Percentiles rank a stretch among this genome's conserved stretches.
These are phyloP conservation scores for Begonia loranthoides DNA, from an alignment of 306 rosid genomes.

Conservation along the genomic window DNA sequence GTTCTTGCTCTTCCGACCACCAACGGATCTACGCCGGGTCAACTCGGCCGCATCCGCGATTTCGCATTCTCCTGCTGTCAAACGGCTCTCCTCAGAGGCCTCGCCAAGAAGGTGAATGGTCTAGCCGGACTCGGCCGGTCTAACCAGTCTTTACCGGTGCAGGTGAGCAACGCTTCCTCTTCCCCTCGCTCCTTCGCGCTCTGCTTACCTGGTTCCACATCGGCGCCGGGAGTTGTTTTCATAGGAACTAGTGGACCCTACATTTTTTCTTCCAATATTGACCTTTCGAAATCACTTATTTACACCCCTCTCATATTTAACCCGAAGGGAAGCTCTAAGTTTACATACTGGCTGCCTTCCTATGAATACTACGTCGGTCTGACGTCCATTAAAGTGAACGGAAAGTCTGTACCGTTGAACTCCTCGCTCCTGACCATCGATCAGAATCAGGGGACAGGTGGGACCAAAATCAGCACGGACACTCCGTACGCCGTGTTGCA, in stretches of 20 bases:
- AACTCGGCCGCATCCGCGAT: slow-evolving; percentile 9
- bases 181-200: slow-evolving; percentile 18
- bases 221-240: slow-evolving; percentile 16
- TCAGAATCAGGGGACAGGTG: slow-evolving; percentile 30
- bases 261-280: slow-evolving; percentile 16
- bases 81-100: slow-evolving; percentile 21
- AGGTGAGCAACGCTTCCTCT: slow-evolving; percentile 11
- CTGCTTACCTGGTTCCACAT: slow-evolving; percentile 21
- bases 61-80: slow-evolving; percentile 21
- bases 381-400: slow-evolving; percentile 21
- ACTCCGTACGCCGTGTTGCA: slow-evolving; percentile 50
- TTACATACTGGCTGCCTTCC: slow-evolving; percentile 19
- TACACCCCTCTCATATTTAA: slow-evolving; percentile 27
- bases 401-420: slow-evolving; percentile 19
- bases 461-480: slow-evolving; percentile 63
- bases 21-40: slow-evolving; percentile 10
- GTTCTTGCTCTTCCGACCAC: slow-evolving; percentile 22
- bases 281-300: slow-evolving; percentile 25
- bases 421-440: slow-evolving; percentile 25
- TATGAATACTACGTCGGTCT: slow-evolving; percentile 32
- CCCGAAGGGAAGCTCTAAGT: slow-evolving; percentile 19
- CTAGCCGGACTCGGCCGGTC: slow-evolving; percentile 27
- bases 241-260: slow-evolving; percentile 22
- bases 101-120: slow-evolving; percentile 14
- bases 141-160: slow-evolving; percentile 26